phyloP scores from a whole-genome alignment of 257 asterid genomes.

The Solanum neorickii region DNA sequence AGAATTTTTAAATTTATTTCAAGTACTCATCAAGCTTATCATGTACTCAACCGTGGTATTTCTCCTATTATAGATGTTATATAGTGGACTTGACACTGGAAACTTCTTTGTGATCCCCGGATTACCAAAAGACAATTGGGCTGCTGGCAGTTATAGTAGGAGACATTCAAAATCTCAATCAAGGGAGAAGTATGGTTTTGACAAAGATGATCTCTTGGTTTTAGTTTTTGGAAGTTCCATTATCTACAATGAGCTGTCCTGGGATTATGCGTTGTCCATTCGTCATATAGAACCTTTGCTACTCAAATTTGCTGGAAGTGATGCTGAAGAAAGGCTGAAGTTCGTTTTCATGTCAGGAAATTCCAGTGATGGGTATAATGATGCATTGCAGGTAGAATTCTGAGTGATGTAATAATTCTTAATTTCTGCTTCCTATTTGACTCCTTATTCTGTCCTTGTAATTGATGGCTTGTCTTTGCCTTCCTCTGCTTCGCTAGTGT shows the following conservation, averaged over 20 bases:
- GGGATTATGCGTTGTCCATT: constrained; percentile 75
- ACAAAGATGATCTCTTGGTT: constrained; percentile 59
- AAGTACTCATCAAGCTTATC: neutral
- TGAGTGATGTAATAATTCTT: neutral
- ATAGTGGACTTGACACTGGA: constrained; percentile 91
- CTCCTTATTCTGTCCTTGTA: neutral
- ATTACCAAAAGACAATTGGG: constrained; percentile 88
- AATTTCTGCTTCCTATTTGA: neutral
- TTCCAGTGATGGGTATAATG: constrained; percentile 59
- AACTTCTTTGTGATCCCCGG: constrained; percentile 97
- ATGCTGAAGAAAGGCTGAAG: constrained; percentile 39
- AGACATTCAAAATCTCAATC: constrained; percentile 66
- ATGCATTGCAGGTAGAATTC: constrained; percentile 64
- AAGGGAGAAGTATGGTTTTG: constrained; percentile 69
- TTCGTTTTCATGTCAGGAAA: constrained; percentile 77
- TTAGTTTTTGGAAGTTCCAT: constrained; percentile 85
- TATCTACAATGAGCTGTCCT: constrained; percentile 61
- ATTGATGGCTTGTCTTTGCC: neutral
- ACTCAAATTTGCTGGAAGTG: constrained; percentile 53
- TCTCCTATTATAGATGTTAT: constrained; percentile 77
- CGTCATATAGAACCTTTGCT: constrained; percentile 74
- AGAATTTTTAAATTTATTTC: neutral
- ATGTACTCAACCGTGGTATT: constrained; percentile 21
- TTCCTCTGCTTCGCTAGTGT: neutral
- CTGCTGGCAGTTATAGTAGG: constrained; percentile 76